A percentile compares a stretch with the other conserved stretches of the same genome.
These are phyloP conservation scores for Hawksworthiomyces lignivorus DNA, from an alignment of 2,329 filamentous ascomycete species.

Conservation along the genomic window DNA sequence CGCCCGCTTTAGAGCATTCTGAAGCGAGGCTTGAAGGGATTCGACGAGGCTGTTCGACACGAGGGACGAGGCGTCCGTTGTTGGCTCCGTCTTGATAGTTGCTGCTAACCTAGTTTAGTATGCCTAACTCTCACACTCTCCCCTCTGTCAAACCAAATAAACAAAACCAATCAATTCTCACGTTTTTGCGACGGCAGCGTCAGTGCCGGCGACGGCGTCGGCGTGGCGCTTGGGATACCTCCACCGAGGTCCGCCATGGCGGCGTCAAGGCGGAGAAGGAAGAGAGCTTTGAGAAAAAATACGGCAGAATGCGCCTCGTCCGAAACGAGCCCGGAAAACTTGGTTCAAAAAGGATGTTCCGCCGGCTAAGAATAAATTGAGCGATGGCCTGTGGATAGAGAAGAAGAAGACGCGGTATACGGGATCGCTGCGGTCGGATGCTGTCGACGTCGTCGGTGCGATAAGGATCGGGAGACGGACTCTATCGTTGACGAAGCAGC, in stretches of 20 bases:
- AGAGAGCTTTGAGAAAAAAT: too few species aligned
- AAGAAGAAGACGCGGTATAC: too few species aligned
- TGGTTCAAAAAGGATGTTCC: too few species aligned
- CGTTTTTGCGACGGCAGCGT: neutral
- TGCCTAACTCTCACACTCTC: neutral
- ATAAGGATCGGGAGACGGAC: neutral
- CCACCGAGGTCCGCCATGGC: slow-evolving; percentile 8
- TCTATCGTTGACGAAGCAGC: too few species aligned
- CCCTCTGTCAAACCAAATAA: too few species aligned
- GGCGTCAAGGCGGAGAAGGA: too few species aligned
- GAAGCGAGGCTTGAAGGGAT: slow-evolving; percentile 10
- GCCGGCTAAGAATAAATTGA: too few species aligned
- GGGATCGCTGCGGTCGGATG: neutral
- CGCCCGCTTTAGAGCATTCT: slow-evolving; percentile 18
- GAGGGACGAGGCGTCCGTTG: neutral
- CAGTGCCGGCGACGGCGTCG: neutral
- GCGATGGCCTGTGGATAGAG: too few species aligned
- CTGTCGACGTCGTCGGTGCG: slow-evolving; percentile 5
- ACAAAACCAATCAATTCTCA: neutral
- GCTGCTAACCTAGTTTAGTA: neutral
- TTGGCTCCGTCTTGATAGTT: slow-evolving; percentile 6
- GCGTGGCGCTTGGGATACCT: neutral
- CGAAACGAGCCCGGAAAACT: too few species aligned
- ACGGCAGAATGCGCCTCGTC: too few species aligned
- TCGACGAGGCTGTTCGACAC: slow-evolving; percentile 7